Base-by-base conservation (phyloP, 176 grass and related monocot genomes). In the Zoysia pacifica region DNA sequence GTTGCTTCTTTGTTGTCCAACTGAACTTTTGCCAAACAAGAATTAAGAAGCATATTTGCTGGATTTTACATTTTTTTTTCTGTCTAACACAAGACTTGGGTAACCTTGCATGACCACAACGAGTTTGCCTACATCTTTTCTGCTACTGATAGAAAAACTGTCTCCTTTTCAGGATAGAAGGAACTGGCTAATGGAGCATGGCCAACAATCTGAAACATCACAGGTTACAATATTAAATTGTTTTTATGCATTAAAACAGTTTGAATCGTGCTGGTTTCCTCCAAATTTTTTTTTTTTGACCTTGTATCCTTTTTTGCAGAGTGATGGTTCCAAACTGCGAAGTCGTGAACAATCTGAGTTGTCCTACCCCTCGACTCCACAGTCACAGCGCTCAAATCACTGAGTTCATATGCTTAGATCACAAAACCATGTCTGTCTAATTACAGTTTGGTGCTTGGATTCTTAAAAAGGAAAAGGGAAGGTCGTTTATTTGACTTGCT, bases 341-440 rank as follows among this genome's bases (percentile, higher is more conserved):
- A 88, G 37, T 79, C 68, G 48, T 67, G 91, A 93, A 70, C 87
- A 90, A 37, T 86, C 71, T 73, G 82, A 76, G 37, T 70, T 69
- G 58, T 86, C 88, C 44, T 60, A 88, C 60, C 71, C 85, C 1
- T 86, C 91, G 52, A 90, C 91, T 59, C 91, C 88, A 14, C 88
- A 90, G 54, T 70, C 77, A 61, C 58, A 82, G 65, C 41, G 67
- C 60, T 85, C 79, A 43, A 90, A 79, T 82, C 67, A 73, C 41
- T 87, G 61, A 87, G 52, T 81, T 76, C 60, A 65, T 73, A 35
- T 62, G 53, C 9, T 11, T 55, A 48, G 68, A 11, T 45, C 5
- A 39, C 9, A 15, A 13, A 59, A 62, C 56, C 3, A 79, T 38
- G 47, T 65, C 6, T 38, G 61, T 83, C 9, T 39, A 4, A 50